Evolutionary conservation across 495 filamentous ascomycete genomes (phyloP).

Genomic region (Xylaria scruposa): DNA sequence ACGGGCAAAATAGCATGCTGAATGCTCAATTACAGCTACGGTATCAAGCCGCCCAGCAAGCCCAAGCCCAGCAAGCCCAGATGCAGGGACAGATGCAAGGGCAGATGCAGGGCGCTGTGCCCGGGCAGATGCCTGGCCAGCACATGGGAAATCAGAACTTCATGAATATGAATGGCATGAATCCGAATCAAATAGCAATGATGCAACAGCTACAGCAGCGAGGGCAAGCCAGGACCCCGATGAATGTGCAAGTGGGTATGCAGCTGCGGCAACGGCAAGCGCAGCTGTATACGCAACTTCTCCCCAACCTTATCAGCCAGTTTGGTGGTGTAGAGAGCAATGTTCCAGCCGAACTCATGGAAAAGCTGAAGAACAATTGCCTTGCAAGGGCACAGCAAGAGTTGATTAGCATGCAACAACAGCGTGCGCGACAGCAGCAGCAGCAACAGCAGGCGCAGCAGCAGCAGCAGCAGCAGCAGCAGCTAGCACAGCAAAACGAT

Average conservation of each 20-base stretch:
- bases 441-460: conserved; percentile 46
- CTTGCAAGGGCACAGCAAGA: conserved; percentile 34
- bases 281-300: conserved; percentile 54
- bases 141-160: conserved; percentile 43
- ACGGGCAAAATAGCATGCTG: conserved; percentile 39
- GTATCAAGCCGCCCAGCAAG: conserved; percentile 38
- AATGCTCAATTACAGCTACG: conserved; percentile 51
- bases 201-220: conserved; percentile 45
- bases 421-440: conserved; percentile 49
- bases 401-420: conserved; percentile 44
- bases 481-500: conserved; percentile 44
- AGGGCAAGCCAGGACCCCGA: conserved; percentile 23
- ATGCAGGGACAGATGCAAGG: conserved; percentile 46
- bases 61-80: conserved; percentile 19
- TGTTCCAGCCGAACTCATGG: conserved; percentile 44
- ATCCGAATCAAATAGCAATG: conserved; percentile 47
- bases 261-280: conserved; percentile 40
- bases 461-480: conserved; percentile 34
- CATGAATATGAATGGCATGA: conserved; percentile 43
- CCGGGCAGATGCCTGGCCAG: conserved; percentile 44
- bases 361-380: conserved; percentile 41
- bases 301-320: conserved; percentile 50
- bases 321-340: conserved; percentile 41
- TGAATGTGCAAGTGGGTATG: conserved; percentile 38
- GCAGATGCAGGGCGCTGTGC: conserved; percentile 43